Percentiles rank a stretch among this genome's conserved stretches.
These are phyloP conservation scores for Xylaria arbuscula DNA, from an alignment of 2,329 filamentous ascomycete genomes.

Conservation along the genomic window DNA sequence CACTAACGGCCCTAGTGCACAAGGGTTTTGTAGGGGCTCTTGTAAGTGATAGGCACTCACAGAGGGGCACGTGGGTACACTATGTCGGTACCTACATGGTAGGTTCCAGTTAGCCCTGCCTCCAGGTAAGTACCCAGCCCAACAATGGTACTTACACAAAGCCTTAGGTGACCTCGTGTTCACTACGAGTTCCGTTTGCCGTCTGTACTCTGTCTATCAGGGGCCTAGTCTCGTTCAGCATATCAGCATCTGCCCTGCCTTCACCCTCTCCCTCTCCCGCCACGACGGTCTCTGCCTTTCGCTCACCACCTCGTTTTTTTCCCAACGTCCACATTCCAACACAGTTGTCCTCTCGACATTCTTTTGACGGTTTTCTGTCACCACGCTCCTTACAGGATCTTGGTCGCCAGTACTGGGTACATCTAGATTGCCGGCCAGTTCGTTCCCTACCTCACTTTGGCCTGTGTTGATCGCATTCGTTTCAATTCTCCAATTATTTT, in stretches of 20 bases:
- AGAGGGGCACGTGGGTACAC: neutral
- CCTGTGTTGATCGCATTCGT: slow-evolving; percentile 51
- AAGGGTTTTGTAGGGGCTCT: slow-evolving; percentile 2
- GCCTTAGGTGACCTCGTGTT: slow-evolving; percentile 22
- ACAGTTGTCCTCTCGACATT: slow-evolving; percentile 36
- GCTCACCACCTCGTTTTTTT: slow-evolving; percentile 33
- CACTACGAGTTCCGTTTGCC: slow-evolving; percentile 15
- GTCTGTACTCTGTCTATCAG: slow-evolving; percentile 9
- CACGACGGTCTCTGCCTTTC: slow-evolving; percentile 25
- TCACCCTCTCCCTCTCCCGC: slow-evolving; percentile 24
- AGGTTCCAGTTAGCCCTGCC: slow-evolving; percentile 4
- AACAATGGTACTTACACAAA: slow-evolving; percentile 21
- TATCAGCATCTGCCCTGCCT: slow-evolving; percentile 19
- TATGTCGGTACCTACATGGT: no score
- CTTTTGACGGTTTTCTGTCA: slow-evolving; percentile 42
- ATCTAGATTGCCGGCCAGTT: slow-evolving; percentile 43
- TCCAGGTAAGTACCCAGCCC: slow-evolving; percentile 22
- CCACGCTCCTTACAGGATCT: slow-evolving; percentile 46
- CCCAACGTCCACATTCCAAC: slow-evolving; percentile 37
- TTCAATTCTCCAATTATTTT: slow-evolving; percentile 33
- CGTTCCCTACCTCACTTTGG: slow-evolving; percentile 43
- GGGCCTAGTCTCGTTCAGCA: slow-evolving; percentile 10
- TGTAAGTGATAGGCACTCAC: no score
- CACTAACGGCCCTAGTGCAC: no score
- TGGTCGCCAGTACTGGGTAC: slow-evolving; percentile 29